phyloP scores from a whole-genome alignment of 1,139 yeast genomes.

The Protomyces gravidus region DNA sequence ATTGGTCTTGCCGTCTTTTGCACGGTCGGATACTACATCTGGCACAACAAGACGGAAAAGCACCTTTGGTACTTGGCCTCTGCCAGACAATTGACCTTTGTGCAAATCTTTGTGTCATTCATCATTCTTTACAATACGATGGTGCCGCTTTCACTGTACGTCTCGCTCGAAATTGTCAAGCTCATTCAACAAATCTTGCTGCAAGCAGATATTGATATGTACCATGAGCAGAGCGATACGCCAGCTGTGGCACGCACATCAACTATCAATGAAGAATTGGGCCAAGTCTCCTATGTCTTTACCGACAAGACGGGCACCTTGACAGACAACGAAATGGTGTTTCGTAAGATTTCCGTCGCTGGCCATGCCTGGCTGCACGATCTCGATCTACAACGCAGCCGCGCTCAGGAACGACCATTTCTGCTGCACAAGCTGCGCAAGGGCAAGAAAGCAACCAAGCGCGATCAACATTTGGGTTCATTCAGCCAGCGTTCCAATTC shows the following conservation, averaged over 20 bases:
- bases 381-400: constrained; percentile 48
- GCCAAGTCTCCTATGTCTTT: constrained; percentile 91
- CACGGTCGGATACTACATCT: constrained; percentile 68
- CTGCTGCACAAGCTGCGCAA: constrained; percentile 8
- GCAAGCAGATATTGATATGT: constrained; percentile 93
- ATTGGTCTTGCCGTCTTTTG: constrained; percentile 70
- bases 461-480: background rate
- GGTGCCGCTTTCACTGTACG: constrained; percentile 90
- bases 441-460: background rate
- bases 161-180: constrained; percentile 92
- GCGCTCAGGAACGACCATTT: constrained; percentile 21
- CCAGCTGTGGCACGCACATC: constrained; percentile 96
- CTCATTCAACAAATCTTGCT: constrained; percentile 74
- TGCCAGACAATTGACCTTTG: constrained; percentile 62
- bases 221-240: constrained; percentile 73
- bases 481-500: background rate
- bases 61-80: constrained; percentile 71
- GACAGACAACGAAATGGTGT: constrained; percentile 85
- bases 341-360: constrained; percentile 74
- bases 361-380: constrained; percentile 91
- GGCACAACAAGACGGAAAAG: constrained; percentile 46
- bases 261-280: constrained; percentile 89
- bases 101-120: constrained; percentile 85
- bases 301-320: constrained; percentile 97
- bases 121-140: constrained; percentile 95